Evolutionary conservation across 352 stramenopile genomes (phyloP), one percentile per base, ranked within the genome.

Genomic region (Paralagenidium karlingii): DNA sequence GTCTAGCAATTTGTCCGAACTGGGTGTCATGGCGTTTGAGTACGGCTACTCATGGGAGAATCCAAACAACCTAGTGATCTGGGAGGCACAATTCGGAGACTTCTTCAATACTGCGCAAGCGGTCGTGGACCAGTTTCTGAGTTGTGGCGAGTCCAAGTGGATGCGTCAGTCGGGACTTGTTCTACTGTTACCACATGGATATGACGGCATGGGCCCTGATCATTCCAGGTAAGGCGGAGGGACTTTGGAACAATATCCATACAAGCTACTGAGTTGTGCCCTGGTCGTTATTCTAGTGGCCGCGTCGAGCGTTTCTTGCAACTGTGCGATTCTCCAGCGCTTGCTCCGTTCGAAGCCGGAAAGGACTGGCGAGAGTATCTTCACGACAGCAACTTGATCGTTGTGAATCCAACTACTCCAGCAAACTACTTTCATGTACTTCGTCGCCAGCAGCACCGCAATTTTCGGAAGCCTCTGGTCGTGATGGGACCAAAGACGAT

Each of bases 341-440:
- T 85, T 8, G 58, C 50, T 21, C 53, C 63, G 13, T 56, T 47
- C 12, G 43, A 41, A 8, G 46, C 34, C 1, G 53, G 41, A 4
- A 16, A 36, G 22, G 53, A 82, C 20, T 82, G 69, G 71, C 57
- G 59, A 28, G 48, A 63, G 21, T 85, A 68, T 48, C 41, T 80
- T 37, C 54, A 82, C 44, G 68, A 88, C 41, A 69, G 74, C 16
- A 94, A 94, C 56, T 63, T 92, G 40, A 84, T 88, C 40, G 76
- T 94, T 8, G 64, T 68, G 31, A 87, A 89, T 40, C 51, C 76
- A 26, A 93, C 71, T 26, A 94, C 79, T 12, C 90, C 94, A 1
- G 92, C 91, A 26, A 97, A 98, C 57, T 98, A 97, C 58, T 98
- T 98, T 62, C 90, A 98, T 51, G 65, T 91, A 46, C 63, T 98